Conservation (phyloP, 495 filamentous ascomycete genomes). For the Cairneyella variabilis region DNA sequence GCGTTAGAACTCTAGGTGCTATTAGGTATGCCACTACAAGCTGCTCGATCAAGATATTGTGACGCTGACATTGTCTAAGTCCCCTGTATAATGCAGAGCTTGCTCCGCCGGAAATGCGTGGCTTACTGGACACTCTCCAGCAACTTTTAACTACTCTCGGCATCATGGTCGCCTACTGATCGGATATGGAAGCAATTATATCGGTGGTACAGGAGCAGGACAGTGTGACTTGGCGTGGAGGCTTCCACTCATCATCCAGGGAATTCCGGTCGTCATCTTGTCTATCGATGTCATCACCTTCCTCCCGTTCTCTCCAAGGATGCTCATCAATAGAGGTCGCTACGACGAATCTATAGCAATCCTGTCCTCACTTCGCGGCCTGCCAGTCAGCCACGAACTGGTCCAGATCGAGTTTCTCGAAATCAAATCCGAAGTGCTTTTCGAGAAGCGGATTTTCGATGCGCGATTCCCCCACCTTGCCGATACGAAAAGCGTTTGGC, state of each 20-base stretch:
- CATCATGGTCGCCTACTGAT: conserved; percentile 29
- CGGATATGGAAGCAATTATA: conserved; percentile 36
- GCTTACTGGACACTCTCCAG: conserved; percentile 24
- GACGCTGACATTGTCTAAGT: neutral
- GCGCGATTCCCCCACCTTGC: conserved; percentile 41
- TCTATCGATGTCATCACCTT: conserved; percentile 36
- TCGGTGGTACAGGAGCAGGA: conserved; percentile 40
- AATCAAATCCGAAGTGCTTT: conserved; percentile 12
- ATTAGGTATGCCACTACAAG: conserved; percentile 10
- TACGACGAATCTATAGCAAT: conserved; percentile 44
- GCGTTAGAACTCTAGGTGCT: conserved; percentile 22
- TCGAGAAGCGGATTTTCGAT: conserved; percentile 13
- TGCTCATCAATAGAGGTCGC: conserved; percentile 48
- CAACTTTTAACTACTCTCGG: conserved; percentile 27
- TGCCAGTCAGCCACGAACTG: conserved; percentile 5
- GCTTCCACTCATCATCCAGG: conserved; percentile 43
- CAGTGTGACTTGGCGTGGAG: conserved; percentile 44
- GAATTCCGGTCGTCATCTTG: conserved; percentile 37
- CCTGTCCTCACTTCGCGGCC: conserved; percentile 24
- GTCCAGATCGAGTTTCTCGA: conserved; percentile 18
- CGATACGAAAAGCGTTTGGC: conserved; percentile 50
- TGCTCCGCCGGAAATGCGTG: conserved; percentile 25
- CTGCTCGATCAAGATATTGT: neutral
- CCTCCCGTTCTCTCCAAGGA: conserved; percentile 45
- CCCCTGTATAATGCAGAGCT: conserved; percentile 30